Evolutionary conservation across 306 rosid species (phyloP).

Genomic region (Purshia tridentata): DNA sequence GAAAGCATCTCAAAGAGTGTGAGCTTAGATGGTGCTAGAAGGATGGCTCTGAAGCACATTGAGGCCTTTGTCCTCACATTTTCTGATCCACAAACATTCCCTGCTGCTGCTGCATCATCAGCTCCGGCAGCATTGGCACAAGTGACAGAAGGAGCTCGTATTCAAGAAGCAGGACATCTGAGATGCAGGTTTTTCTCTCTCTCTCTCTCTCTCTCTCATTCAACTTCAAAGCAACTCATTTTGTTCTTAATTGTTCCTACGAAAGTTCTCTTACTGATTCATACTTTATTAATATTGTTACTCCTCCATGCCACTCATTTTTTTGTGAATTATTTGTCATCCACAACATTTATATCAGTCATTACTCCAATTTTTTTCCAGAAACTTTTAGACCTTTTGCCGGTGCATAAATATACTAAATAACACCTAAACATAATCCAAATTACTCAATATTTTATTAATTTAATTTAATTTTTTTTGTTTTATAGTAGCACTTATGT

Average conservation of each 20-base stretch:
- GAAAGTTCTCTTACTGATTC: not conserved
- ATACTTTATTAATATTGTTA: no score
- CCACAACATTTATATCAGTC: not conserved
- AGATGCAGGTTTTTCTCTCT: constrained; percentile 82
- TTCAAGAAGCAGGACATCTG: constrained; percentile 96
- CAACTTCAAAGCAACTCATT: not conserved
- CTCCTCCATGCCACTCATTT: not conserved
- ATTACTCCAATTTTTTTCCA: not conserved
- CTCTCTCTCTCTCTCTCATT: not conserved
- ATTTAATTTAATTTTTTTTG: no score
- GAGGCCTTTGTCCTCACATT: constrained; percentile 81
- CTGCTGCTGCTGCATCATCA: constrained; percentile 83
- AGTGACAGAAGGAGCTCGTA: constrained; percentile 91
- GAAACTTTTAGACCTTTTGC: not conserved
- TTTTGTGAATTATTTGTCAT: not conserved
- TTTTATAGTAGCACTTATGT: not conserved
- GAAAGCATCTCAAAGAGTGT: constrained; percentile 79
- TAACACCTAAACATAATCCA: not conserved
- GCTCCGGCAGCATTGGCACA: constrained; percentile 89
- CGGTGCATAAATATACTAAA: not conserved
- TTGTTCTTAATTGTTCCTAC: not conserved
- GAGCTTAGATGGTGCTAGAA: constrained; percentile 91
- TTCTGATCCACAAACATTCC: constrained; percentile 86
- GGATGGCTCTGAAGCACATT: constrained; percentile 91
- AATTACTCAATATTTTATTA: not conserved